A percentile compares a stretch with the other conserved stretches of the same genome.
Evolutionary conservation across 208 protist species (phyloP).

Genomic region (Leishmania gerbilli): DNA sequence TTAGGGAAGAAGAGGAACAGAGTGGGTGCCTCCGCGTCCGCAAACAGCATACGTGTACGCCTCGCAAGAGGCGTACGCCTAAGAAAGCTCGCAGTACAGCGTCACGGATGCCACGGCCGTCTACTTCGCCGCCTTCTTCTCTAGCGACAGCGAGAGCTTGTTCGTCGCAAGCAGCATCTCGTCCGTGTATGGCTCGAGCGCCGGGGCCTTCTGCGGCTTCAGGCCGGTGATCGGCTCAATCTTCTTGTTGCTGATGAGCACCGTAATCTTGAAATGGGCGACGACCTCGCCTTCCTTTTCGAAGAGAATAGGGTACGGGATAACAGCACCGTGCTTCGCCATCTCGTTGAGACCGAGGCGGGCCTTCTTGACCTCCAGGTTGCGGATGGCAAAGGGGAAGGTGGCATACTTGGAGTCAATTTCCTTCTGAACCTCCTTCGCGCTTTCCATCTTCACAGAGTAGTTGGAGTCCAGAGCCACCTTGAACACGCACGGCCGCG

Average conservation of each 20-base stretch:
- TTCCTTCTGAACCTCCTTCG: constrained; percentile 94
- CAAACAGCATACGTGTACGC: neutral
- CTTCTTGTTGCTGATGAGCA: constrained; percentile 90
- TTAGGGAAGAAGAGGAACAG: neutral
- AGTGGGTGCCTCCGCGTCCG: neutral
- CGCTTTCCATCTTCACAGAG: constrained; percentile 97
- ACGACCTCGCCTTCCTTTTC: constrained; percentile 92
- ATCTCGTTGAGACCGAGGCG: constrained; percentile 96
- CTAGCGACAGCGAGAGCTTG: constrained; percentile 87
- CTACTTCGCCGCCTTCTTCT: constrained; percentile 45
- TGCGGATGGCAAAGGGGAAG: constrained; percentile 96
- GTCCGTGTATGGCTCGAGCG: constrained; percentile 82
- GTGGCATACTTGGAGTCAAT: constrained; percentile 94
- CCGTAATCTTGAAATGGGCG: constrained; percentile 91
- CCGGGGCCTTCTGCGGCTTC: constrained; percentile 82
- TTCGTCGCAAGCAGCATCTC: constrained; percentile 76
- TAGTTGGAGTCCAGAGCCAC: constrained; percentile 95
- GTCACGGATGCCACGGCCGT: neutral
- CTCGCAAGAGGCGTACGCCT: neutral
- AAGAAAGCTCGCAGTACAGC: neutral
- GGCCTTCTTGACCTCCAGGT: constrained; percentile 94
- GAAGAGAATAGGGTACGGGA: constrained; percentile 97
- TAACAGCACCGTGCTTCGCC: constrained; percentile 94
- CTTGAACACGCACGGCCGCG: constrained; percentile 95
- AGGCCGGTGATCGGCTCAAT: constrained; percentile 91